Percentiles rank a stretch among this genome's conserved stretches.
These are phyloP conservation scores for Tylopilus rubrobrunneus DNA, from an alignment of 768 basidiomycete species.

Conservation along the genomic window DNA sequence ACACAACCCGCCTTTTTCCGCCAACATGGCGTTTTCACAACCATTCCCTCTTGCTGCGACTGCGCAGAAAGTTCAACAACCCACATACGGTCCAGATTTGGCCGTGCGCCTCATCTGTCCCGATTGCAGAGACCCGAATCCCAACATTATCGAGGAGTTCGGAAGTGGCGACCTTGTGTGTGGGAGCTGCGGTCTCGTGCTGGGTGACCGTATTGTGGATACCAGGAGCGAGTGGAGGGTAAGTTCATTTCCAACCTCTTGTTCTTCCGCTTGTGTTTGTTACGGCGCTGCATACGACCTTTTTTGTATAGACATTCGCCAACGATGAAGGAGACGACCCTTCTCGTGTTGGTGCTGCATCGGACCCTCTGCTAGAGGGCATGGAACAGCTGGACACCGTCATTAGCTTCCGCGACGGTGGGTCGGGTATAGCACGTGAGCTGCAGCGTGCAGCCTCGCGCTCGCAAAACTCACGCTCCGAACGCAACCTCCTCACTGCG, in stretches of 20 bases:
- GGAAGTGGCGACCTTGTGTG: slow-evolving; percentile 97
- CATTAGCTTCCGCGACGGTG: slow-evolving; percentile 94
- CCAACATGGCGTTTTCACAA: slow-evolving; percentile 63
- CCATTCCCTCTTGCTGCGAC: slow-evolving; percentile 72
- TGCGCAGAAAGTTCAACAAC: slow-evolving; percentile 48
- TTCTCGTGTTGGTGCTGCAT: slow-evolving; percentile 97
- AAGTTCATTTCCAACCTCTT: slow-evolving; percentile 37
- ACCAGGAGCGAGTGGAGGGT: slow-evolving; percentile 98
- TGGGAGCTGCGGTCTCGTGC: slow-evolving; percentile 86
- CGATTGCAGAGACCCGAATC: slow-evolving; percentile 90
- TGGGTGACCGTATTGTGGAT: slow-evolving; percentile 96
- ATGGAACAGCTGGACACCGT: slow-evolving; percentile 93
- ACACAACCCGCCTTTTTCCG: slow-evolving; percentile 7
- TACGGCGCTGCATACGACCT: slow-evolving; percentile 22
- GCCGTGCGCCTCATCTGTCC: slow-evolving; percentile 91
- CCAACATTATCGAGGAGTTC: slow-evolving; percentile 96
- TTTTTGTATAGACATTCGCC: slow-evolving; percentile 81
- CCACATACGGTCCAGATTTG: slow-evolving; percentile 75
- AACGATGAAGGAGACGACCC: slow-evolving; percentile 99
- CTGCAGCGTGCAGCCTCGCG: slow-evolving; percentile 90
- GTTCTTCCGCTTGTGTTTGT: slow-evolving; percentile 12
- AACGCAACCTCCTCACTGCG: slow-evolving; percentile 81
- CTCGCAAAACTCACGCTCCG: slow-evolving; percentile 71
- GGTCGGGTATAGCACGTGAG: slow-evolving; percentile 86
- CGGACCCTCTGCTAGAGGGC: slow-evolving; percentile 90